Conservation (phyloP, 495 filamentous ascomycete species). For the Penicillium odoratum region DNA sequence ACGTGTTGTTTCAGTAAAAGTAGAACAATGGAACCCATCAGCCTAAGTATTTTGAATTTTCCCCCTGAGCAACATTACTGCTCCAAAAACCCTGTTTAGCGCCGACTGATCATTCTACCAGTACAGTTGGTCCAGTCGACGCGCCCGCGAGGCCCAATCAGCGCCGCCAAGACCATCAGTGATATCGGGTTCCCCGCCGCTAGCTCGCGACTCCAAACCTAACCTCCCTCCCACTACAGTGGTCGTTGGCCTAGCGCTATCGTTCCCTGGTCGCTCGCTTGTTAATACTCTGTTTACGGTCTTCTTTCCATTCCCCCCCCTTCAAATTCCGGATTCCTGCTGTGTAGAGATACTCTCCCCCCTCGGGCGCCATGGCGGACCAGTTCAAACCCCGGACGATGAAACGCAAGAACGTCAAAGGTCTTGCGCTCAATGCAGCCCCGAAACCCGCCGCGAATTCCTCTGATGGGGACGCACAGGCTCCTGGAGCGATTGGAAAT, state of each 20-base stretch:
- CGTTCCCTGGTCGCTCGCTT: constrained; percentile 9
- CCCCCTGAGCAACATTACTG: constrained; percentile 1
- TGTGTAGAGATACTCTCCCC: constrained; percentile 9
- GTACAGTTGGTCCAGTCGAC: constrained; percentile 28
- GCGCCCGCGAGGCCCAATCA: constrained; percentile 35
- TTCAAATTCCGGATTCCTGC: not conserved
- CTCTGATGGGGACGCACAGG: constrained; percentile 59
- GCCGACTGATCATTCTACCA: constrained; percentile 18
- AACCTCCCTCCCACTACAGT: constrained; percentile 20
- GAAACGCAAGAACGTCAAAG: constrained; percentile 98
- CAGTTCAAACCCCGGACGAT: constrained; percentile 84
- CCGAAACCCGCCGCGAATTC: constrained; percentile 58
- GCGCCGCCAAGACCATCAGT: constrained; percentile 32
- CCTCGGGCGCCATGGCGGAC: constrained; percentile 66
- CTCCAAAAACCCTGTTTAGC: constrained; percentile 16
- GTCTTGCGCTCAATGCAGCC: constrained; percentile 76
- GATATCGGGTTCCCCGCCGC: constrained; percentile 37
- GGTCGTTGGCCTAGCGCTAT: constrained; percentile 15
- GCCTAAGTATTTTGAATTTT: not conserved
- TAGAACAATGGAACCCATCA: constrained; percentile 5
- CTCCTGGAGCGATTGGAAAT: constrained; percentile 61
- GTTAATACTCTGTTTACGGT: constrained; percentile 9
- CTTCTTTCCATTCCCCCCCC: constrained; percentile 2
- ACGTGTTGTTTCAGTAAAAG: constrained; percentile 27
- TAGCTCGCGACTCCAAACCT: constrained; percentile 25